phyloP scores from a whole-genome alignment of 768 basidiomycete species.

The Amanita pseudoporphyria region DNA sequence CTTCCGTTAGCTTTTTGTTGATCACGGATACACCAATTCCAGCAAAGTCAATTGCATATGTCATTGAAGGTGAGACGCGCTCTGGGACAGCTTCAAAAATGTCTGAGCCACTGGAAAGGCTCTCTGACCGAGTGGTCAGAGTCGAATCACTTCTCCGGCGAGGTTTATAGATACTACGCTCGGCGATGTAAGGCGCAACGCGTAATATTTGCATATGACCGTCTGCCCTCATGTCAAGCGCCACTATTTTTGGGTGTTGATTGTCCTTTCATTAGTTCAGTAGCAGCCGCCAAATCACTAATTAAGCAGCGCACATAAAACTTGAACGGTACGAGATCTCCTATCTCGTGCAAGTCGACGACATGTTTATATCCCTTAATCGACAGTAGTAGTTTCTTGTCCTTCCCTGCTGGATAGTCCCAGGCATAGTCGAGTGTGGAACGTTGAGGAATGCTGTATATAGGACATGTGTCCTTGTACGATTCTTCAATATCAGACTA shows the following conservation, averaged over 20 bases:
- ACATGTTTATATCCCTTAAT: conserved; percentile 52
- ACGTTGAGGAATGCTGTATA: conserved; percentile 51
- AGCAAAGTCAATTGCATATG: conserved; percentile 66
- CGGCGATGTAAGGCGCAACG: conserved; percentile 81
- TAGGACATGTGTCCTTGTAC: conserved; percentile 28
- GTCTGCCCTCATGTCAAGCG: conserved; percentile 89
- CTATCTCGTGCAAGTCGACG: conserved; percentile 94
- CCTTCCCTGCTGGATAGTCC: conserved; percentile 81
- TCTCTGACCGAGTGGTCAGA: conserved; percentile 51
- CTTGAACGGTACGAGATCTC: conserved; percentile 82
- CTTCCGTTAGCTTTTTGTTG: conserved; percentile 80
- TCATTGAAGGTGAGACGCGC: conserved; percentile 57
- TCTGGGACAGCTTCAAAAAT: conserved; percentile 81
- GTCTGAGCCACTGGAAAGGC: conserved; percentile 57
- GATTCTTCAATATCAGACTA: conserved; percentile 34
- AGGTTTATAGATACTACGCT: conserved; percentile 82
- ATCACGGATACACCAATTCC: conserved; percentile 91
- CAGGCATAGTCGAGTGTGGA: conserved; percentile 70
- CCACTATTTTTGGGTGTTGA: conserved; percentile 56
- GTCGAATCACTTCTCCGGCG: conserved; percentile 37
- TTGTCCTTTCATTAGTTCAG: conserved; percentile 29
- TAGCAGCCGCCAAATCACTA: neutral
- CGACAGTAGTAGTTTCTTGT: conserved; percentile 67
- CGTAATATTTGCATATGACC: conserved; percentile 76
- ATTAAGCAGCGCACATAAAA: conserved; percentile 49